Conservation (phyloP, 441 rosid genomes). For the Erodium chrysanthum region DNA sequence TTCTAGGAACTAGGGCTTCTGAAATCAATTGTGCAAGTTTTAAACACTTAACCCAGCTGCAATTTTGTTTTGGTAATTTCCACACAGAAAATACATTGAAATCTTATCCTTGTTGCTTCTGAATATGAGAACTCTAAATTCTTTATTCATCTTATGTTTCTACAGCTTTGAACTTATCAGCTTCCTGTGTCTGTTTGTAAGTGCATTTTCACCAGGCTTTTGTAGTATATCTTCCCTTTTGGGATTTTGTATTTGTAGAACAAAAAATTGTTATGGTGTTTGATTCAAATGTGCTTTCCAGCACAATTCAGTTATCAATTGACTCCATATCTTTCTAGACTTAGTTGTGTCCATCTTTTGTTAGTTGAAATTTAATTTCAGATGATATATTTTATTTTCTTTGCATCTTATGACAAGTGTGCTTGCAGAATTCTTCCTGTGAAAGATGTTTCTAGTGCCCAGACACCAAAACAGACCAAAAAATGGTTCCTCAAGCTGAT, state of each 20-base stretch:
- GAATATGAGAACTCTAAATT: background rate
- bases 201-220: no score
- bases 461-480: conserved; percentile 30
- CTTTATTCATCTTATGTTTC: background rate
- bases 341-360: background rate
- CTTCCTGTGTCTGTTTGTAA: background rate
- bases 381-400: conserved; percentile 6
- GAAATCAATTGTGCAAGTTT: background rate
- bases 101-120: background rate
- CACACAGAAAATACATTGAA: background rate
- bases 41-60: background rate
- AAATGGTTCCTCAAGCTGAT: conserved; percentile 43
- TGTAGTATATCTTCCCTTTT: no score
- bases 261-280: no score
- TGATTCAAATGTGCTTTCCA: no score
- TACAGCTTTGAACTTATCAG: no score
- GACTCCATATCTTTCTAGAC: background rate
- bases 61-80: background rate
- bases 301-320: no score
- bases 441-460: conserved; percentile 37
- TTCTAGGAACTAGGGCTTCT: background rate
- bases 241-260: no score
- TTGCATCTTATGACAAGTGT: conserved; percentile 19
- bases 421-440: conserved; percentile 22
- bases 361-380: background rate